phyloP scores from a whole-genome alignment of 805 yeast genomes.

The Myxozyma lipomycoides region DNA sequence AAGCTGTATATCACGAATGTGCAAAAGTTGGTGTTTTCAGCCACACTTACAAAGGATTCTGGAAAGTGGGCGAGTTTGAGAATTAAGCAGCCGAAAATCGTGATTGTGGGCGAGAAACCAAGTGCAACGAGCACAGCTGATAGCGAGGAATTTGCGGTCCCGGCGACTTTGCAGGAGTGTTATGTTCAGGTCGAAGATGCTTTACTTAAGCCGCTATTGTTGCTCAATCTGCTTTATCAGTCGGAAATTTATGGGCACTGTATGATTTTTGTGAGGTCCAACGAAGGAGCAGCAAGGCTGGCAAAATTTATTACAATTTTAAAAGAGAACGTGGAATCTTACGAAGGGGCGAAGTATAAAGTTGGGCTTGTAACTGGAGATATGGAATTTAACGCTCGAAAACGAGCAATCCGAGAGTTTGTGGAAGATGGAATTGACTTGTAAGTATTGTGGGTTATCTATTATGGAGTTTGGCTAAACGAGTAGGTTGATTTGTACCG shows the following conservation, averaged over 20 bases:
- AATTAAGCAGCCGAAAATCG: conserved; percentile 64
- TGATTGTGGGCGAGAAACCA: conserved; percentile 58
- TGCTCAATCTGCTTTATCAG: conserved; percentile 51
- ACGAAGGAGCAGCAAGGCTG: conserved; percentile 82
- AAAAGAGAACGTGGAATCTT: conserved; percentile 29
- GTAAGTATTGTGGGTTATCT: conserved; percentile 7
- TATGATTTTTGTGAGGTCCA: conserved; percentile 68
- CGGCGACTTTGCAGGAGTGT: conserved; percentile 38
- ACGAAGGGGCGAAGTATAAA: conserved; percentile 5
- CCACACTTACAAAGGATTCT: conserved; percentile 90
- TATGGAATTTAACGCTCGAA: conserved; percentile 44
- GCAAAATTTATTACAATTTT: conserved; percentile 55
- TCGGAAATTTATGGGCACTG: conserved; percentile 40
- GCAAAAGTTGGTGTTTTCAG: conserved; percentile 76
- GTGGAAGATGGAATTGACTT: conserved; percentile 50
- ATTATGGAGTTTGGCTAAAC: neutral
- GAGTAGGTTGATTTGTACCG: conserved; percentile 59
- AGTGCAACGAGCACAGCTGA: conserved; percentile 6
- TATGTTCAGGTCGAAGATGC: conserved; percentile 35
- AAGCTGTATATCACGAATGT: conserved; percentile 27
- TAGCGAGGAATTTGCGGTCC: conserved; percentile 38
- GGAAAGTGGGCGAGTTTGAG: conserved; percentile 73
- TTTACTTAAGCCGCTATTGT: conserved; percentile 65
- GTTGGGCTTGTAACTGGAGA: conserved; percentile 41
- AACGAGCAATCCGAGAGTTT: conserved; percentile 58